phyloP scores from a whole-genome alignment of 805 yeast species.

The Brettanomyces bruxellensis region DNA sequence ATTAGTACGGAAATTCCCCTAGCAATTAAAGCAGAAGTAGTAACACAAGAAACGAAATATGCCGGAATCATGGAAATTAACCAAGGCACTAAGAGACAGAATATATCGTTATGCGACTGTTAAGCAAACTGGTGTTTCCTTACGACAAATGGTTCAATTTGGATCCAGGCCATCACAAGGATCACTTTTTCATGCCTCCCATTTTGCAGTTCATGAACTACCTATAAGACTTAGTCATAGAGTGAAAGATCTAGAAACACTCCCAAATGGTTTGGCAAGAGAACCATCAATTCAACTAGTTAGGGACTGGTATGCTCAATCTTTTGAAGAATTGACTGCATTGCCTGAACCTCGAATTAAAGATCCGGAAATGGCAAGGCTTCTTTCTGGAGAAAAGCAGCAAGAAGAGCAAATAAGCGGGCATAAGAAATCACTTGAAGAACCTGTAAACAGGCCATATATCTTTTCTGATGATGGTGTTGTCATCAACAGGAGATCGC shows the following conservation, averaged over 20 bases:
- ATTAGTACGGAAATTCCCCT: too few species aligned
- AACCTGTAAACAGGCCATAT: slow-evolving; percentile 8
- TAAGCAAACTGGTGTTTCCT: slow-evolving; percentile 76
- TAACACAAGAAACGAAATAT: too few species aligned
- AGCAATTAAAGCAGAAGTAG: too few species aligned
- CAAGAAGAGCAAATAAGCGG: background rate
- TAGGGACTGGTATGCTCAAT: slow-evolving; percentile 83
- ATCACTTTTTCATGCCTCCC: slow-evolving; percentile 70
- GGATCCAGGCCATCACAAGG: slow-evolving; percentile 77
- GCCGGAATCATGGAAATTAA: slow-evolving; percentile 37
- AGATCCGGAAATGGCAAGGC: slow-evolving; percentile 1
- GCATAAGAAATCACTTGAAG: background rate
- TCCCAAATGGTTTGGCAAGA: slow-evolving; percentile 65
- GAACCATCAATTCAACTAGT: slow-evolving; percentile 73
- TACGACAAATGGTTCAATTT: slow-evolving; percentile 87
- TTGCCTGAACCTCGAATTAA: slow-evolving; percentile 46
- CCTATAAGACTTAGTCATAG: slow-evolving; percentile 83
- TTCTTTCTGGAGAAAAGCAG: slow-evolving; percentile 2
- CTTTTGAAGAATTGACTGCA: slow-evolving; percentile 72
- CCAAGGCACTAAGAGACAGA: slow-evolving; percentile 40
- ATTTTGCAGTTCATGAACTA: slow-evolving; percentile 76
- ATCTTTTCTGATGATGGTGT: slow-evolving; percentile 42
- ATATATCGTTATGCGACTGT: slow-evolving; percentile 59
- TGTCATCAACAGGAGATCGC: slow-evolving; percentile 16
- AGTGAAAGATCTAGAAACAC: slow-evolving; percentile 71